Base-by-base conservation (phyloP, 2,329 filamentous ascomycete species). In the Colletotrichum theobromicola region DNA sequence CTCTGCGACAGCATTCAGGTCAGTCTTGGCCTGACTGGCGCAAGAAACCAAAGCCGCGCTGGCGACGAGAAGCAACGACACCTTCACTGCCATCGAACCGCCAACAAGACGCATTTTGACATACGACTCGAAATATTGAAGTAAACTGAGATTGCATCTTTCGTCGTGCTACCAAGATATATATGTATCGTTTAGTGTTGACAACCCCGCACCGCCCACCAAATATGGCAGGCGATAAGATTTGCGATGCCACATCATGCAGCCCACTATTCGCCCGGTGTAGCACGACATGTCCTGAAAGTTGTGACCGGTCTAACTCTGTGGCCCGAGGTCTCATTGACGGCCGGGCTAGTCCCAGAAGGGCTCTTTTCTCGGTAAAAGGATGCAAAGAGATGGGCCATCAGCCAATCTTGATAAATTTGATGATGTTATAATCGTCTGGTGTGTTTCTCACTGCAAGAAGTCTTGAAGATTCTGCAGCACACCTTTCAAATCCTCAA, bases 401-500 rank as follows among this genome's bases (percentile, higher is more conserved):
- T 46, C 42, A 46, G 42, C n/a, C 42, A 46, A 46, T 46, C 3
- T 21, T 46, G 18, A 46, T n/a, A 46, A 46, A 46, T 46, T 46
- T 46, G 42, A 21, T n/a, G n/a, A 46, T n/a, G n/a, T 46, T 10
- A 46, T 46, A 18, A 7, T 21, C 42, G 42, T 46, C 42, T n/a
- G 18, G n/a, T 46, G 42, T n/a, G 21, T 46, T 46, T 46, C 42
- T 46, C 42, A 46, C 12, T 61, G 24, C 24, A 70, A 34, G 32
- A 78, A 78, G 18, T 50, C 58, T 30, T 58, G 16, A 8, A 87
- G 76, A 26, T 80, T 82, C 10, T 78, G 70, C 30, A 77, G 76
- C 50, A 86, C 81, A 13, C 79, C 83, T 2, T 82, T 78, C 8
- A 83, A 50, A 77, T 89, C 84, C 79, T 90, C 88, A 77, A 88